Evolutionary conservation across 345 rosid species (phyloP), one percentile per base, ranked within the genome.

Genomic region (Isatis tinctoria): DNA sequence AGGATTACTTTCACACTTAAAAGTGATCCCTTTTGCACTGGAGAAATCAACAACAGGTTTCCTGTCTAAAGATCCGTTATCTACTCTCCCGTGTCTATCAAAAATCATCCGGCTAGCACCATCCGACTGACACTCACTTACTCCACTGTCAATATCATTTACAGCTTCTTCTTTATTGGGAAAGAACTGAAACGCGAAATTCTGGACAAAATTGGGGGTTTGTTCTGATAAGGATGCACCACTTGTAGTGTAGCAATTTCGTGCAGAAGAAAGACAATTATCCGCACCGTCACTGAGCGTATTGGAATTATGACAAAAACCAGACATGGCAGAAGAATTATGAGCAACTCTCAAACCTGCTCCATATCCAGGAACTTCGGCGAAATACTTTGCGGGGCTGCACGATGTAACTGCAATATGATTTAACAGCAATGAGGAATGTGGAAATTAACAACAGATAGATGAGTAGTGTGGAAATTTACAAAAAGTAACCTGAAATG

Each of bases 321-420:
- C 72, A 71, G 90, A 81, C 58, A 75, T 53, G 58, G 14, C 49
- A 33, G 49, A 69, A 20, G 71, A 64, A 49, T 22, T 68, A 39
- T 67, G 45, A 48, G 30, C 18, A 36, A 70, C 80, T 65, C 70
- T 73, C 26, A 74, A 60, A 3, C 62, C 78, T 0, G 43, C 44
- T 69, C 75, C 74, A 66, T 77, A 70, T 44, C 53, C 83, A 56
- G 60, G 30, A 9, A 37, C 78, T 36, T 28, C 45, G 10, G 60
- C 76, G 4, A 30, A 60, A 75, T 72, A 78, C 26, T 66, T 61
- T 67, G 58, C 60, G 69, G 69, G 69, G 53, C 65, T 69, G 35
- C 14, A 35, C 20, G 69, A 79, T 74, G 83, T 78, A 72, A 48
- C 97, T 85, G 85, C 80, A 75, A 75, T 30, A 56, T 53, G 65